Conservation (phyloP, 1,284 basidiomycete genomes). For the Hortiboletus rubellus region DNA sequence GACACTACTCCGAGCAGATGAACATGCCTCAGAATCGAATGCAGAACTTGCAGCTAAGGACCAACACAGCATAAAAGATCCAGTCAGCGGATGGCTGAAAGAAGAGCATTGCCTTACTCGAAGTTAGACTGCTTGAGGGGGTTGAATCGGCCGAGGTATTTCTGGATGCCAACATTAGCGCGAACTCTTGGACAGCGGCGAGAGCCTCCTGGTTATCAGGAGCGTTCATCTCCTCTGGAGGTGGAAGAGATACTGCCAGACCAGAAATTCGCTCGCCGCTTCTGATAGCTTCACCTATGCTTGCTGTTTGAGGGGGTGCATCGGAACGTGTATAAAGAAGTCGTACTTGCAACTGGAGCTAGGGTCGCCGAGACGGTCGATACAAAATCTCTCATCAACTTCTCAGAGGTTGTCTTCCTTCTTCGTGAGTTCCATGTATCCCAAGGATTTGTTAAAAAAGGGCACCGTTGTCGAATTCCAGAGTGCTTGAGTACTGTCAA, state of each 20-base stretch:
- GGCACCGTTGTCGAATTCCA: conserved; percentile 8
- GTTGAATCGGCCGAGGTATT: not conserved
- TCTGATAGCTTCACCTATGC: not conserved
- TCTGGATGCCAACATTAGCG: not conserved
- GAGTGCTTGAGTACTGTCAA: not conserved
- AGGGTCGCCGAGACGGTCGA: conserved; percentile 1
- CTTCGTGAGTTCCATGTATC: not conserved
- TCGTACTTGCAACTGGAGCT: conserved; percentile 9
- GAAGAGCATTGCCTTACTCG: not conserved
- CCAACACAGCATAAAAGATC: not conserved
- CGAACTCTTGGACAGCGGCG: not conserved
- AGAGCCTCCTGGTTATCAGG: conserved; percentile 1
- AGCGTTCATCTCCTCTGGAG: not conserved
- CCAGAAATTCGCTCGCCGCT: not conserved
- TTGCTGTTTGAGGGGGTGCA: not conserved
- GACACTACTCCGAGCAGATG: not conserved
- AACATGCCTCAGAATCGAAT: not conserved
- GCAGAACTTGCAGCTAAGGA: not conserved
- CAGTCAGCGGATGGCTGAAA: not conserved
- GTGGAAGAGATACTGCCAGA: not conserved
- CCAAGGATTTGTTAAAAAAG: not conserved
- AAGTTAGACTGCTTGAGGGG: not conserved
- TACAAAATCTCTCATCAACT: conserved; percentile 5
- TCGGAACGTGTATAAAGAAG: not conserved
- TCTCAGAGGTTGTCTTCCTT: conserved; percentile 15